A percentile compares a stretch with the other conserved stretches of the same genome.
Evolutionary conservation across 2,329 filamentous ascomycete genomes (phyloP).

Genomic region (Dothistroma septosporum): DNA sequence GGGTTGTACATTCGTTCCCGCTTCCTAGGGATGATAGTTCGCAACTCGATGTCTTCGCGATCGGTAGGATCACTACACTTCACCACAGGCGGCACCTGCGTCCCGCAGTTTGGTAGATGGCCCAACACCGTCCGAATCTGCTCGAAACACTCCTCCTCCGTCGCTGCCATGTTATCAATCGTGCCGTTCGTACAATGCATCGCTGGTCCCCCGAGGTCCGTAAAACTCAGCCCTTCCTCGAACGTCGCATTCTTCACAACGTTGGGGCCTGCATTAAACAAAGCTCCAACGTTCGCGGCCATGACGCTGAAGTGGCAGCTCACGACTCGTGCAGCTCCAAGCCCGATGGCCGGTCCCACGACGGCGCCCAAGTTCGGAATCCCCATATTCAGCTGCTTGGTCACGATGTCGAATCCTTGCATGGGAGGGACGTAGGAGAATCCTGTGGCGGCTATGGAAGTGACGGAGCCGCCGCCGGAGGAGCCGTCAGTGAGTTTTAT

Average conservation of each 20-base stretch:
- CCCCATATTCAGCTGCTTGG: constrained; percentile 56
- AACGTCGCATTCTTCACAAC: constrained; percentile 61
- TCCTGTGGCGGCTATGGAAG: constrained; percentile 53
- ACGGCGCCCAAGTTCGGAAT: constrained; percentile 63
- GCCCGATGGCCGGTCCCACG: constrained; percentile 59
- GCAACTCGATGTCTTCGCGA: constrained; percentile 47
- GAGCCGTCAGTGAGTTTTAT: constrained; percentile 62
- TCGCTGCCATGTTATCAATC: constrained; percentile 59
- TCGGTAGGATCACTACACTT: constrained; percentile 47
- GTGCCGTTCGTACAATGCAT: constrained; percentile 64
- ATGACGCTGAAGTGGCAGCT: constrained; percentile 63
- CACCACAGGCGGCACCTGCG: constrained; percentile 49
- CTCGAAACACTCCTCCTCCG: constrained; percentile 59
- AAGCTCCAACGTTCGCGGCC: constrained; percentile 57
- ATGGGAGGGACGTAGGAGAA: constrained; percentile 60
- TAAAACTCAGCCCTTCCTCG: constrained; percentile 57
- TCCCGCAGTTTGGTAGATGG: constrained; percentile 57
- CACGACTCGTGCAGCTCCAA: constrained; percentile 59
- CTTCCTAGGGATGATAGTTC: constrained; percentile 55
- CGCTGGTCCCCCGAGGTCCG: constrained; percentile 56
- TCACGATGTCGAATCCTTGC: constrained; percentile 51
- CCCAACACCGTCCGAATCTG: constrained; percentile 55
- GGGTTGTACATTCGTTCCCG: constrained; percentile 59
- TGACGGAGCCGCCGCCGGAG: constrained; percentile 60
- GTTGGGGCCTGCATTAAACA: constrained; percentile 62